Conservation (phyloP, 2,329 filamentous ascomycete genomes). For the Leptographium radiaticola region DNA sequence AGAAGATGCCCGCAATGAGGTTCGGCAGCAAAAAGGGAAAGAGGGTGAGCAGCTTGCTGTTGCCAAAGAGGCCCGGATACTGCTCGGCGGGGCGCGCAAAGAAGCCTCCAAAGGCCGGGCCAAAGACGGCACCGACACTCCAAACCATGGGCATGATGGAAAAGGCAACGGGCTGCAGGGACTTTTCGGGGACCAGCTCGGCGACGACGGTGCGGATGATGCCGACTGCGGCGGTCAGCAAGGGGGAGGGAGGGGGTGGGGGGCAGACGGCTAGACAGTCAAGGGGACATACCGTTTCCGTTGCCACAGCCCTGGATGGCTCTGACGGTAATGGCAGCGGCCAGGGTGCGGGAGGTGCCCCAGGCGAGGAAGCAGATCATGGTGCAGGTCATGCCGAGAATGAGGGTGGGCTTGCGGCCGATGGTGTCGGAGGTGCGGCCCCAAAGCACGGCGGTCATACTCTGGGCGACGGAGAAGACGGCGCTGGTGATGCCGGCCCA, state of each 20-base stretch:
- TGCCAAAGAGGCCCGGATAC: slow-evolving; percentile 57
- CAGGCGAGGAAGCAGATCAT: slow-evolving; percentile 73
- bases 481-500: slow-evolving; percentile 68
- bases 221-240: slow-evolving; percentile 33
- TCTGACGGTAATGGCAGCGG: slow-evolving; percentile 68
- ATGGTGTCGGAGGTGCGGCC: slow-evolving; percentile 63
- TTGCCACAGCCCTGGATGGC: slow-evolving; percentile 74
- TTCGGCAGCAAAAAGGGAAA: slow-evolving; percentile 84
- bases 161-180: slow-evolving; percentile 79
- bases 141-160: slow-evolving; percentile 86
- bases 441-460: slow-evolving; percentile 60
- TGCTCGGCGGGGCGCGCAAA: slow-evolving; percentile 70
- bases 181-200: slow-evolving; percentile 78
- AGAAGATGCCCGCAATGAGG: slow-evolving; percentile 61
- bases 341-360: slow-evolving; percentile 67
- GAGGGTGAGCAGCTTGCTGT: slow-evolving; percentile 51
- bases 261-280: too few relatives aligned
- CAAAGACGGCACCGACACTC: slow-evolving; percentile 78
- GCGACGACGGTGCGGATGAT: slow-evolving; percentile 88
- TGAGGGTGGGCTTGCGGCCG: slow-evolving; percentile 72
- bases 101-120: slow-evolving; percentile 76
- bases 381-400: slow-evolving; percentile 60
- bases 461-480: slow-evolving; percentile 60
- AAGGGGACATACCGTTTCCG: slow-evolving; percentile 50
- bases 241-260: not conserved